Evolutionary conservation across 176 grass and related monocot species (phyloP).

Genomic region (Triticum turgidum): DNA sequence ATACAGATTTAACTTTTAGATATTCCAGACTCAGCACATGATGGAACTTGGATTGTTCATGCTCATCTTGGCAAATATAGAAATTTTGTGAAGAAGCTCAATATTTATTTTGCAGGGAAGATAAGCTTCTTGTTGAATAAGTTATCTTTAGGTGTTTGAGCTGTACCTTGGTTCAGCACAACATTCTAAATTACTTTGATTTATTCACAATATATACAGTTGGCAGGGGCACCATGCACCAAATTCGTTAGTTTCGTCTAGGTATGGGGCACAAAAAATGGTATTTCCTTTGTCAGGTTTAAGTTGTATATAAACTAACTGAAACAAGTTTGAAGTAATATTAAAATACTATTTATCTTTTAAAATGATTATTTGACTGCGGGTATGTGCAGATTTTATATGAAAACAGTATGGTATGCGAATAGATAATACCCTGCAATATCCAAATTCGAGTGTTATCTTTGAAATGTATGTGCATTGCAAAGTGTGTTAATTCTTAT

Average conservation of each 20-base stretch:
- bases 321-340: background rate
- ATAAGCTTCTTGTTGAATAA: background rate
- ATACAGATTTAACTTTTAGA: background rate
- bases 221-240: background rate
- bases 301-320: background rate
- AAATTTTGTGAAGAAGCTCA: background rate
- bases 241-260: background rate
- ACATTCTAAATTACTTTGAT: background rate
- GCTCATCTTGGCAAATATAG: background rate
- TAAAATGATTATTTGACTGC: background rate
- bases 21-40: background rate
- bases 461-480: background rate
- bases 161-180: background rate
- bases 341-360: background rate
- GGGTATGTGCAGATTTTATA: background rate
- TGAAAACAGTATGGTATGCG: background rate
- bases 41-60: background rate
- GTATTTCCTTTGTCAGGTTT: background rate
- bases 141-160: background rate
- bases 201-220: background rate
- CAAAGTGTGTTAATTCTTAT: background rate
- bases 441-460: background rate
- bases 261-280: background rate
- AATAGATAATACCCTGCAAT: background rate
- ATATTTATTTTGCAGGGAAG: background rate